Base-by-base conservation (phyloP, 202 grass and related monocot species). In the Carex sylvatica region DNA sequence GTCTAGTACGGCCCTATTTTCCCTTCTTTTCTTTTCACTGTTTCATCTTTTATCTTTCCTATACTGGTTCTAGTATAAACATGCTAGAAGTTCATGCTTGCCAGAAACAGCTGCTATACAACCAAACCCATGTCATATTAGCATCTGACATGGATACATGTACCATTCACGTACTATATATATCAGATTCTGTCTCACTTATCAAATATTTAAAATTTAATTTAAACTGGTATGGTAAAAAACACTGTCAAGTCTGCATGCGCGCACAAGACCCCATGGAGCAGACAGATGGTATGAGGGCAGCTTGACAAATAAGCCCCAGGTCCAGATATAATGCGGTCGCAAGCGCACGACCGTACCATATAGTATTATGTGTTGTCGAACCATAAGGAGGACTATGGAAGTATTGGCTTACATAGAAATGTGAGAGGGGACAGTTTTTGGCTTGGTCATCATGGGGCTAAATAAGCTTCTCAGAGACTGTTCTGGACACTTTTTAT, bases 1-100 rank as follows among this genome's bases (percentile, higher is more conserved):
- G 18, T 87, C 22, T 82, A 70, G n/a, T 58, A 42, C 0, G 74
- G n/a, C 60, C 62, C 26, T 74, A 1, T 68, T 65, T 65, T 69
- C 59, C 55, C 11, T 52, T 84, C 47, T 8, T 28, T 78, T 54
- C 11, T 4, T 51, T 16, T 22, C 36, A 80, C 53, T 36, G n/a
- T 63, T 40, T 80, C 2, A 16, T 54, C 46, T 54, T 49, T 53
- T n/a, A 44, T 71, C 35, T 38, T 82, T 79, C 64, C 20, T 14
- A 36, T 14, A 24, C 51, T 55, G 61, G 14, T 69, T 89, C 40
- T 42, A 22, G 22, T 46, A 75, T 55, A 26, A 73, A 70, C 38
- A 70, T 70, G 33, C 67, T 42, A 70, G 67, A 70, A 70, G 13
- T 26, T 12, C 31, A 40, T 70, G 18, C 3, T 44, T 22, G 9